Evolutionary conservation across 2,329 filamentous ascomycete genomes (phyloP), one percentile per base, ranked within the genome.

Genomic region (Pseudogymnoascus sp.): DNA sequence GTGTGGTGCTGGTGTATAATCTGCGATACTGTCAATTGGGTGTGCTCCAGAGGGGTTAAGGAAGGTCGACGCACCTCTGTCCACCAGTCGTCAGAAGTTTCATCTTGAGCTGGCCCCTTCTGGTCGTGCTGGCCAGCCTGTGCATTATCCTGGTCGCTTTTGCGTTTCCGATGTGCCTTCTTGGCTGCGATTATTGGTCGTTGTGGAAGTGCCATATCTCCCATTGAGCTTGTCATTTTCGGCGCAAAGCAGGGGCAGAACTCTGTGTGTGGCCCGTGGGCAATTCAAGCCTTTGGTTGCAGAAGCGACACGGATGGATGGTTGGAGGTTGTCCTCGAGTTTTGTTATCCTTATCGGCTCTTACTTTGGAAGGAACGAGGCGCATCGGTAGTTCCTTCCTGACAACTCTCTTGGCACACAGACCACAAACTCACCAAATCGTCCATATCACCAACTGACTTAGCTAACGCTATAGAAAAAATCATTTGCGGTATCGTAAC

Each of bases 131-230:
- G 47, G 47, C 47, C 47, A 34, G 47, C 32, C 16, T 32, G 47
- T 54, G 47, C 28, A 54, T 54, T 54, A 54, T 54, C 47, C 47
- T 54, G 47, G 47, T 54, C 47, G 28, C 28, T 54, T 54, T 54
- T 34, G 47, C 28, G 47, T 54, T 54, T 54, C 47, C 28, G 47
- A 54, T 54, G 47, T 11, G 47, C 16, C 20, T 54, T 54, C 11
- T 54, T 54, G 28, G 8, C 28, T 34, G 47, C 28, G 28, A 54
- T 54, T 34, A 54, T 54, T 54, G 47, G 47, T 8, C 47, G 47
- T 32, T 54, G 47, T 12, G 47, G 47, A 14, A 54, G 47, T 12
- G 47, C 22, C 16, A 47, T 11, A 4, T 9, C 11, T 7, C 12
- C 47, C 47, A 54, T 54, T 32, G 28, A 34, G 28, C 32, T 28